These are phyloP conservation scores for Exobasidium rhododendri DNA, from an alignment of 1,284 basidiomycete genomes.

Conservation along the genomic window DNA sequence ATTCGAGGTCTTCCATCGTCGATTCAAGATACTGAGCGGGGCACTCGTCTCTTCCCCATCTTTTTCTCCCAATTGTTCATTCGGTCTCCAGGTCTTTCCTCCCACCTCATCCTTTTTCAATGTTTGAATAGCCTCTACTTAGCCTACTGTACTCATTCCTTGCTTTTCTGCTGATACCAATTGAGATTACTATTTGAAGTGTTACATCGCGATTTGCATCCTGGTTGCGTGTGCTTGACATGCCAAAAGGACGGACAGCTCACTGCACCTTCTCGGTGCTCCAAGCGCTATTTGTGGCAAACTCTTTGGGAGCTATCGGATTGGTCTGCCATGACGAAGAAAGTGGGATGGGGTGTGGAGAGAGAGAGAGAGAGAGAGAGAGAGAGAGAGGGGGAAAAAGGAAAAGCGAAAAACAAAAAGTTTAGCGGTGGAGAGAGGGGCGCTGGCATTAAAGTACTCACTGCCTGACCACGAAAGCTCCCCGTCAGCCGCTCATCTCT, in stretches of 20 bases:
- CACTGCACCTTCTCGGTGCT: conserved; percentile 33
- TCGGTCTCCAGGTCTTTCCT: too few relatives aligned
- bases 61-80: too few relatives aligned
- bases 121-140: background rate
- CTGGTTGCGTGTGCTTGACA: too few relatives aligned
- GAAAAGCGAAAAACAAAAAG: too few relatives aligned
- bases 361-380: too few relatives aligned
- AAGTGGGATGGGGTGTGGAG: too few relatives aligned
- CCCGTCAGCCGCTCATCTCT: conserved; percentile 52
- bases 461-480: conserved; percentile 48
- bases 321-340: conserved; percentile 26
- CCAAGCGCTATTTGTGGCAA: conserved; percentile 52
- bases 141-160: background rate
- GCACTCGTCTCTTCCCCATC: conserved; percentile 3
- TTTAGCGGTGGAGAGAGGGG: too few relatives aligned
- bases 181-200: background rate
- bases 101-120: background rate
- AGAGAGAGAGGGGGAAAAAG: too few relatives aligned
- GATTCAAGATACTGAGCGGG: conserved; percentile 15
- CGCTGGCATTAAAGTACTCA: conserved; percentile 25
- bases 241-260: too few relatives aligned
- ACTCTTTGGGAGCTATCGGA: conserved; percentile 43
- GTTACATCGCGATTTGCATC: too few relatives aligned
- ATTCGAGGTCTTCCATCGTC: conserved; percentile 28
- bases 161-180: conserved; percentile 5